These are phyloP conservation scores for Gloeophyllum trabeum DNA, from an alignment of 768 basidiomycete species.

Conservation along the genomic window DNA sequence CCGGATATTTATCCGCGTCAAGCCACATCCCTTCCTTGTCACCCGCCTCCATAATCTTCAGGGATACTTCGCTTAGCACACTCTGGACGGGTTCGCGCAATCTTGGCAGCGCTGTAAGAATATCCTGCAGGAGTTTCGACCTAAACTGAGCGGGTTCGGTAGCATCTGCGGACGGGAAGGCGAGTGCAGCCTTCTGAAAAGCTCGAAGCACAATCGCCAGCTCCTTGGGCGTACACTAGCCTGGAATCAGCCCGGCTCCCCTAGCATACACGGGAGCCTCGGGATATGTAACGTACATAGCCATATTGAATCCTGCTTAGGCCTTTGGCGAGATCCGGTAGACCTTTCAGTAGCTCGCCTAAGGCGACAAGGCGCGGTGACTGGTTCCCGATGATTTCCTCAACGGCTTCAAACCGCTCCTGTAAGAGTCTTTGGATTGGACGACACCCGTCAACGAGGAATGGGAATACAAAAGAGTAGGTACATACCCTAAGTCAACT, in stretches of 20 bases:
- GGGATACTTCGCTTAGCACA: slow-evolving; percentile 43
- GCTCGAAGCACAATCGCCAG: slow-evolving; percentile 65
- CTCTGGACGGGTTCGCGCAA: slow-evolving; percentile 42
- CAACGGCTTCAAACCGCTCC: slow-evolving; percentile 73
- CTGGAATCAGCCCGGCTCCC: neutral
- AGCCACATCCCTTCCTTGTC: slow-evolving; percentile 64
- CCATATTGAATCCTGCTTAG: slow-evolving; percentile 86
- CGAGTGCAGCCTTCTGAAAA: slow-evolving; percentile 55
- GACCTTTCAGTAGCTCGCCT: slow-evolving; percentile 53
- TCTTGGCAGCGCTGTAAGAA: slow-evolving; percentile 57
- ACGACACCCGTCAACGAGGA: neutral
- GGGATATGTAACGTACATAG: slow-evolving; percentile 39
- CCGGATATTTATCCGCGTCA: slow-evolving; percentile 37
- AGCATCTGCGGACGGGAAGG: slow-evolving; percentile 44
- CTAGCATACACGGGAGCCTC: too few relatives aligned
- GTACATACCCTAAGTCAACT: slow-evolving; percentile 47
- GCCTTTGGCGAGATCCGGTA: slow-evolving; percentile 86
- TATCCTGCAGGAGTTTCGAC: slow-evolving; percentile 57
- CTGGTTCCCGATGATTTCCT: slow-evolving; percentile 60
- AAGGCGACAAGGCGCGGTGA: slow-evolving; percentile 56
- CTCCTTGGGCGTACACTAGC: slow-evolving; percentile 75
- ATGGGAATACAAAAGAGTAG: neutral
- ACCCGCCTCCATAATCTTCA: slow-evolving; percentile 54
- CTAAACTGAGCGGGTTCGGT: too few relatives aligned
- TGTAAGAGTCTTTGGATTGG: slow-evolving; percentile 44